Base-by-base conservation (phyloP, 2,329 filamentous ascomycete species). In the Fusarium sp. region DNA sequence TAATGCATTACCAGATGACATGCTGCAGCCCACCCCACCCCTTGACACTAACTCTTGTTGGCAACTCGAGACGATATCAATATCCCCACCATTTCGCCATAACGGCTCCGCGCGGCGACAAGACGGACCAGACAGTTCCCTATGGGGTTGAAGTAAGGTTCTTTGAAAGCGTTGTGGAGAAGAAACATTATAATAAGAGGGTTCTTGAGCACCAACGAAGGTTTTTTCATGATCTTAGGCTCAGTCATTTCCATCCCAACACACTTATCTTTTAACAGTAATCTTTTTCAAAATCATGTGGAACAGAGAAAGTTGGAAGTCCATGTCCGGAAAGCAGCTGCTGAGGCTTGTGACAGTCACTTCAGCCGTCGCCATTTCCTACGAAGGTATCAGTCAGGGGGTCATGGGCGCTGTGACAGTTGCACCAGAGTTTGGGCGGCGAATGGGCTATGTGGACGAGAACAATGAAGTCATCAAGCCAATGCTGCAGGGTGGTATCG, bases 321-420 rank as follows among this genome's bases (percentile, higher is more conserved):
- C 55, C 23, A 54, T 58, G 55, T 58, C 55, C 1, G 55, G 55
- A 13, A 19, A 47, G 41, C 56, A 58, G 27, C 17, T 68, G 45
- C 57, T 66, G 20, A 66, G 39, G 17, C 65, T 68, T 43, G 58
- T 62, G 11, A 66, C 58, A 23, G 4, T 33, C 19, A 43, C 56
- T 20, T 66, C 65, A 0, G 65, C 65, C n/a, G 58, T 63, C 7
- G 65, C 62, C 19, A 66, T 68, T 13, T 62, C 62, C 23, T 68
- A 68, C 46, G 62, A 68, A 54, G 65, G 65, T 22, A 67, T 84
- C 76, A 82, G 84, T 56, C 83, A 85, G 65, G 83, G 83, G 50
- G 82, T 84, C 23, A 83, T 85, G 80, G 82, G 83, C 49, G 81
- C 81, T 37, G 82, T 85, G 45, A 85, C 83, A 48, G 73, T 76